These are phyloP conservation scores for Trypanosoma scelopori DNA, from an alignment of 208 protist species.

Conservation along the genomic window DNA sequence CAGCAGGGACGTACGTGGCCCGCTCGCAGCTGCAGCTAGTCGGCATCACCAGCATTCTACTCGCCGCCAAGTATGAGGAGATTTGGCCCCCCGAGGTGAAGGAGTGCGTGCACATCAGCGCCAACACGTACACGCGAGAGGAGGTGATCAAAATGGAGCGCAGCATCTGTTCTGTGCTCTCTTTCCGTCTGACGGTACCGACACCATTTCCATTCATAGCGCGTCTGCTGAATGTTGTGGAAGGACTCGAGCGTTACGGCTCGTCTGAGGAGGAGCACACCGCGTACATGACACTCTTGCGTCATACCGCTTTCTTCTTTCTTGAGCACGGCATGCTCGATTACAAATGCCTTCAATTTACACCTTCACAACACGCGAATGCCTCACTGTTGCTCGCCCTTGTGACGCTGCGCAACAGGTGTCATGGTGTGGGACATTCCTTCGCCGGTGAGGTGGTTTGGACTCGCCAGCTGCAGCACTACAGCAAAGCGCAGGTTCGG, in stretches of 20 bases:
- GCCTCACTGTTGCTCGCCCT: constrained; percentile 90
- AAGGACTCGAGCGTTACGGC: constrained; percentile 45
- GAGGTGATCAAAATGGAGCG: constrained; percentile 93
- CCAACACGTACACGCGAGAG: constrained; percentile 91
- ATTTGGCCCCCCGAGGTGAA: constrained; percentile 93
- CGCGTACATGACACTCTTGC: constrained; percentile 38
- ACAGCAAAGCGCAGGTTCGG: constrained; percentile 54
- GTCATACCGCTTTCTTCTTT: constrained; percentile 81
- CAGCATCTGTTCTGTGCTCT: constrained; percentile 70
- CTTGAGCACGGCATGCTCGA: constrained; percentile 84
- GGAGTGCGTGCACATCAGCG: constrained; percentile 94
- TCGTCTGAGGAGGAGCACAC: constrained; percentile 35
- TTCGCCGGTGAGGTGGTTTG: constrained; percentile 38
- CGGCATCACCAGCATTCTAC: constrained; percentile 87
- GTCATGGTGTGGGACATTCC: constrained; percentile 15
- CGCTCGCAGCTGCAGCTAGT: constrained; percentile 96
- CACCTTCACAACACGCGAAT: constrained; percentile 92
- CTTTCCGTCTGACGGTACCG: constrained; percentile 89
- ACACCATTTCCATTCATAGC: constrained; percentile 87
- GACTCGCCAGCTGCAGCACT: constrained; percentile 65
- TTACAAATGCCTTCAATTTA: constrained; percentile 91
- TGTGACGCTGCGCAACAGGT: constrained; percentile 57
- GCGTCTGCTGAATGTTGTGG: constrained; percentile 69
- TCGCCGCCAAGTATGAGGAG: constrained; percentile 95
- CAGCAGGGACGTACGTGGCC: constrained; percentile 49